Evolutionary conservation across 805 yeast genomes (phyloP).

Genomic region (Blastobotrys peoriensis): DNA sequence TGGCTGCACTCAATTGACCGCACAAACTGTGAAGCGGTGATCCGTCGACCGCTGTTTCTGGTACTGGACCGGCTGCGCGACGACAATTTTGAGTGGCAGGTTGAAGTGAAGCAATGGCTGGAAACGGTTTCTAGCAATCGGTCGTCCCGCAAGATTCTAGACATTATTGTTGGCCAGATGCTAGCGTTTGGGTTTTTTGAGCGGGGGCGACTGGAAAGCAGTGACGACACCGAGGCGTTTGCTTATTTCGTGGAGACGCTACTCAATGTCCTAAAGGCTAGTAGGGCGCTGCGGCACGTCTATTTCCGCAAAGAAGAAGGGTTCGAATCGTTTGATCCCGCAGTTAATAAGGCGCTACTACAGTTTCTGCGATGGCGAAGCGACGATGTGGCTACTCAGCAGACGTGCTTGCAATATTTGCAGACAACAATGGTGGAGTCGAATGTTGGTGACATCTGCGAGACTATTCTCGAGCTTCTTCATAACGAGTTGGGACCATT

Average conservation of each 20-base stretch:
- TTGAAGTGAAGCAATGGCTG: conserved; percentile 23
- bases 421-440: neutral
- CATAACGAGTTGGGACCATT: neutral
- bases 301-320: conserved; percentile 3
- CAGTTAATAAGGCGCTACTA: neutral
- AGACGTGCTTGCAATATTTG: neutral
- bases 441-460: neutral
- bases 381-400: neutral
- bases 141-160: conserved; percentile 54
- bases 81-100: conserved; percentile 3
- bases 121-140: conserved; percentile 34
- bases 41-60: conserved; percentile 2
- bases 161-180: conserved; percentile 51
- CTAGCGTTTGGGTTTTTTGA: conserved; percentile 35
- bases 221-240: conserved; percentile 60
- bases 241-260: conserved; percentile 55
- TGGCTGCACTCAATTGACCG: conserved; percentile 71
- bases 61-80: conserved; percentile 1
- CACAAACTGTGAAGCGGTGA: conserved; percentile 30
- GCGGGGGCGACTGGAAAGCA: conserved; percentile 18
- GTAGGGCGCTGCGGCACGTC: conserved; percentile 43
- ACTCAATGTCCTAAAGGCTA: conserved; percentile 41
- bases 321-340: neutral
- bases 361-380: neutral
- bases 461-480: neutral